Evolutionary conservation across 345 rosid genomes (phyloP).

Genomic region (Populus tremula): DNA sequence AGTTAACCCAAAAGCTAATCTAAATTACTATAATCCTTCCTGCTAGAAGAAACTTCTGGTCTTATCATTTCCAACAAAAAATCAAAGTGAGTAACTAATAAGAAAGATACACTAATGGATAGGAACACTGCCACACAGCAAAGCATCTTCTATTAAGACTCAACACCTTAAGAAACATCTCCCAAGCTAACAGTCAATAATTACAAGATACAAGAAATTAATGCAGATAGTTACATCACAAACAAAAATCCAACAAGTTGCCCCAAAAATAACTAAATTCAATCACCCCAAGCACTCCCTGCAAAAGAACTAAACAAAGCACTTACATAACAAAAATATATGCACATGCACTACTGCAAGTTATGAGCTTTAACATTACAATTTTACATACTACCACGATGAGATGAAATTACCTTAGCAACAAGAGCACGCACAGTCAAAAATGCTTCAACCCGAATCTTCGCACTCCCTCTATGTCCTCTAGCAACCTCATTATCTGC

Average conservation of each 20-base stretch:
- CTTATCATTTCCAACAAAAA: background rate
- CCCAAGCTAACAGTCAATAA: too few species aligned
- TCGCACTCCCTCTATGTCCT: conserved; percentile 84
- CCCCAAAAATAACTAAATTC: background rate
- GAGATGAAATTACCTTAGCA: conserved; percentile 60
- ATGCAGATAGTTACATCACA: background rate
- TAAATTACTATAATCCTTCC: background rate
- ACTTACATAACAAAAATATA: background rate
- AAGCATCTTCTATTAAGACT: background rate
- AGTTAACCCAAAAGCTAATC: background rate
- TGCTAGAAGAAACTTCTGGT: background rate
- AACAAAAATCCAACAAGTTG: conserved; percentile 4
- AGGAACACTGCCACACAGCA: background rate
- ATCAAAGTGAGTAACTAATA: background rate
- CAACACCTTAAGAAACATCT: background rate
- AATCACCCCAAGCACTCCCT: background rate
- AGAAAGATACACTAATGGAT: background rate
- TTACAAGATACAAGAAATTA: too few species aligned
- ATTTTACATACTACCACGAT: too few species aligned
- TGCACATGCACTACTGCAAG: background rate
- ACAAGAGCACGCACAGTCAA: conserved; percentile 70
- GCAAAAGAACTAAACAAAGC: background rate
- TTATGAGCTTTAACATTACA: background rate
- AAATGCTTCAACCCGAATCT: conserved; percentile 75
- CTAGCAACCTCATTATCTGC: conserved; percentile 79